Evolutionary conservation across 2,329 filamentous ascomycete genomes (phyloP).

Genomic region (Diplocarpon rosae): DNA sequence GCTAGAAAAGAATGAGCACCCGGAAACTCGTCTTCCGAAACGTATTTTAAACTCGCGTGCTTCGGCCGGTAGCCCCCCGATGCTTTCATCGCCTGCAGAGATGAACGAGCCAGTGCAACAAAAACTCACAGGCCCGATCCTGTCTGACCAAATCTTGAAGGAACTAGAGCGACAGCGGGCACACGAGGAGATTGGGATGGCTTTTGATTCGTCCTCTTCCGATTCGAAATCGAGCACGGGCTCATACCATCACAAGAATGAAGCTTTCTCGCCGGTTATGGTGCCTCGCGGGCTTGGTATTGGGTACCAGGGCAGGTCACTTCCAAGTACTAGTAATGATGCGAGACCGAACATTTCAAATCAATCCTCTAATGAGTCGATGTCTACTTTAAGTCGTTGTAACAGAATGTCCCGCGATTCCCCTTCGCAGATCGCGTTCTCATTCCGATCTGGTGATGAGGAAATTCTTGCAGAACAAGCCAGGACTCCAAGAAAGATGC

Average conservation of each 20-base stretch:
- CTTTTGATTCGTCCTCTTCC: conserved; percentile 15
- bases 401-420: not conserved
- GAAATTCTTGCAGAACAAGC: conserved; percentile 7
- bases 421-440: conserved; percentile 15
- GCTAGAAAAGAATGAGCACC: not conserved
- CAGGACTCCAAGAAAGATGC: not conserved
- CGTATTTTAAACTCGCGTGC: not conserved
- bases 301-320: conserved; percentile 11
- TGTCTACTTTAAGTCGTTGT: not conserved
- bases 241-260: not conserved
- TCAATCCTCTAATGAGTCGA: not conserved
- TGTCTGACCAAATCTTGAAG: not conserved
- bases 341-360: not conserved
- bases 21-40: not conserved
- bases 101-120: not conserved
- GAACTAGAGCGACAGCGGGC: conserved; percentile 7
- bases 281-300: conserved; percentile 4
- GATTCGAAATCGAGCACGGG: conserved; percentile 10
- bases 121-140: not conserved
- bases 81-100: conserved; percentile 1
- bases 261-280: not conserved
- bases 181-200: conserved; percentile 7
- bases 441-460: conserved; percentile 22
- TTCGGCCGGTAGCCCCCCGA: not conserved
- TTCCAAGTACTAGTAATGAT: conserved; percentile 9